These are phyloP conservation scores for Ailanthus altissimus DNA, from an alignment of 345 rosid species.

Conservation along the genomic window DNA sequence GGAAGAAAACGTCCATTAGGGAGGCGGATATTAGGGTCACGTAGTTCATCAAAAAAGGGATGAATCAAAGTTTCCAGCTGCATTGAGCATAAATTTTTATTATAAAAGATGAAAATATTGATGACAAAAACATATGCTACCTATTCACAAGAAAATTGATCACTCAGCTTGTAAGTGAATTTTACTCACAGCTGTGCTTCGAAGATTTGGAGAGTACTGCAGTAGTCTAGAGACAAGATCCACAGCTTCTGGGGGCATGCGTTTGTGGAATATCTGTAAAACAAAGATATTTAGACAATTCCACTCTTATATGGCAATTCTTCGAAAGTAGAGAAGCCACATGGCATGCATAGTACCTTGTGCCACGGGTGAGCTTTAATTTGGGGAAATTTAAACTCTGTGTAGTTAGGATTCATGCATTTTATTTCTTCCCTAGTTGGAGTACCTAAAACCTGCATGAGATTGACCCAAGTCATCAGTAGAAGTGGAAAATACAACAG, in stretches of 20 bases:
- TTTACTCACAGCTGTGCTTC: slow-evolving; percentile 83
- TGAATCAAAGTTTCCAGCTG: slow-evolving; percentile 88
- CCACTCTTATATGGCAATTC: background rate
- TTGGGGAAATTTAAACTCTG: slow-evolving; percentile 96
- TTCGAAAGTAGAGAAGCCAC: background rate
- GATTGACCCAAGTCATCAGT: slow-evolving; percentile 8
- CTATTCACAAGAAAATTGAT: background rate
- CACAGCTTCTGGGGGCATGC: slow-evolving; percentile 97
- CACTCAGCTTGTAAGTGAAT: background rate
- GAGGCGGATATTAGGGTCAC: slow-evolving; percentile 72
- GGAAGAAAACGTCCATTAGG: slow-evolving; percentile 94
- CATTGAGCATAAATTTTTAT: background rate
- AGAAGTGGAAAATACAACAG: background rate
- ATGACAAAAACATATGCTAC: background rate
- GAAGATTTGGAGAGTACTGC: slow-evolving; percentile 95
- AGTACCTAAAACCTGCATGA: slow-evolving; percentile 84
- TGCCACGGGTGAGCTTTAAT: slow-evolving; percentile 99
- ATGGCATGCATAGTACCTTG: slow-evolving; percentile 52
- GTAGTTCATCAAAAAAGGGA: slow-evolving; percentile 95
- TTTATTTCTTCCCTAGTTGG: slow-evolving; percentile 98
- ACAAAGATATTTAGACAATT: slow-evolving; percentile 12
- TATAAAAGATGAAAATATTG: background rate
- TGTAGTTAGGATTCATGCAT: slow-evolving; percentile 99
- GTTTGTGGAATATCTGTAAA: slow-evolving; percentile 83
- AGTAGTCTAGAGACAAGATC: slow-evolving; percentile 94